Evolutionary conservation across 202 grass and related monocot species (phyloP).

Genomic region (Carex arenaria): DNA sequence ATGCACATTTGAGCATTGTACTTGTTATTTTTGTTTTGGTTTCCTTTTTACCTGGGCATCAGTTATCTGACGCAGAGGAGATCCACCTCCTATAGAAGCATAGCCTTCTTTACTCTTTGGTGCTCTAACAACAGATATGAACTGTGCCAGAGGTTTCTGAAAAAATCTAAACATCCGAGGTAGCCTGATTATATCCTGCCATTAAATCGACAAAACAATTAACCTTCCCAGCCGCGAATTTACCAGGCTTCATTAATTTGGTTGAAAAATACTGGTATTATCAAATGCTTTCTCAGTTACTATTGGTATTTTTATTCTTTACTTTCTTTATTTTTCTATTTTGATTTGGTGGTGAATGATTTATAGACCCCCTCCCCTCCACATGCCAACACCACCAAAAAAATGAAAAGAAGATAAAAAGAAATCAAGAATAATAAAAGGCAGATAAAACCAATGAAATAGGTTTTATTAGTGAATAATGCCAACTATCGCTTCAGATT

Average conservation of each 20-base stretch:
- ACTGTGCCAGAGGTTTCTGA: constrained; percentile 92
- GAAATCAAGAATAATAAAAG: too few relatives aligned
- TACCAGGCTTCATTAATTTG: background rate
- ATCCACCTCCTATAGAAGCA: constrained; percentile 98
- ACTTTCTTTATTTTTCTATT: background rate
- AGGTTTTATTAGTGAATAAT: background rate
- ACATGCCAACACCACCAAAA: background rate
- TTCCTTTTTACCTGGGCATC: constrained; percentile 57
- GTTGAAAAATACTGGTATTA: background rate
- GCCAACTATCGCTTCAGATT: background rate
- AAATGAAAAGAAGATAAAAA: too few relatives aligned
- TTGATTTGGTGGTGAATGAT: background rate
- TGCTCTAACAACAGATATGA: constrained; percentile 86
- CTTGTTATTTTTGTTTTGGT: background rate
- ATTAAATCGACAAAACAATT: constrained; percentile 32
- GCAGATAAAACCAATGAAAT: background rate
- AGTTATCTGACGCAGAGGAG: constrained; percentile 96
- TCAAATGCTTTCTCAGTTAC: background rate
- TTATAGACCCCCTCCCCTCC: background rate
- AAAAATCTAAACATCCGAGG: constrained; percentile 90
- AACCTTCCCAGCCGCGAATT: background rate
- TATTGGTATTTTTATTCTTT: background rate
- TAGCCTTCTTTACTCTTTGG: constrained; percentile 99
- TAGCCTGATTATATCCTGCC: constrained; percentile 95
- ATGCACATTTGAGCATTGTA: background rate